Percentiles rank a stretch among this genome's conserved stretches.
These are phyloP conservation scores for Phytophthora palmivora DNA, from an alignment of 352 stramenopile species.

Conservation along the genomic window DNA sequence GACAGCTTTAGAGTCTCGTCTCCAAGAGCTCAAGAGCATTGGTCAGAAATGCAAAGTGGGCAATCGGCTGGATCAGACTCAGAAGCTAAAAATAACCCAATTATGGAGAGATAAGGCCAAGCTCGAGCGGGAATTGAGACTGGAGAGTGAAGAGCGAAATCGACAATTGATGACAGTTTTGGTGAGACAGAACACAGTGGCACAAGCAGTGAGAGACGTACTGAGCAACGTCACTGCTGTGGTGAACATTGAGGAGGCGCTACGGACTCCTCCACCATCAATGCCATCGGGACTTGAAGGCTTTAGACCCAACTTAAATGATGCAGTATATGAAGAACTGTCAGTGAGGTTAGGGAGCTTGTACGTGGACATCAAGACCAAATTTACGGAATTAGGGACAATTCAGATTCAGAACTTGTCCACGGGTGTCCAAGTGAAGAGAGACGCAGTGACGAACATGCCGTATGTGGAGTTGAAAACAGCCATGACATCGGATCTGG, in stretches of 20 bases:
- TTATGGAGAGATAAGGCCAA: constrained; percentile 21
- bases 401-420: constrained; percentile 8
- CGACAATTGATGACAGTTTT: constrained; percentile 17
- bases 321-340: constrained; percentile 30
- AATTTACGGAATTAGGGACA: neutral
- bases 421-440: constrained; percentile 11
- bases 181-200: constrained; percentile 20
- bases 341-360: constrained; percentile 11
- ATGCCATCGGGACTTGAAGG: constrained; percentile 9
- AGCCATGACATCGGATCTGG: constrained; percentile 5
- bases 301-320: constrained; percentile 27
- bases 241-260: constrained; percentile 30
- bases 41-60: constrained; percentile 1
- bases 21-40: constrained; percentile 14
- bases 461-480: constrained; percentile 28
- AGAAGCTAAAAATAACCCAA: constrained; percentile 7
- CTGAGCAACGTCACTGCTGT: constrained; percentile 18
- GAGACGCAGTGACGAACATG: constrained; percentile 11
- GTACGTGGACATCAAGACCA: constrained; percentile 14
- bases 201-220: constrained; percentile 13
- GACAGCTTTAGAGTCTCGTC: constrained; percentile 13
- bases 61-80: constrained; percentile 12
- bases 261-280: constrained; percentile 20
- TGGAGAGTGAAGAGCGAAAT: constrained; percentile 20
- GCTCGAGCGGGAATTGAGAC: constrained; percentile 19